Evolutionary conservation across 768 basidiomycete species (phyloP), one percentile per base, ranked within the genome.

Genomic region (Lyophyllum decastes): DNA sequence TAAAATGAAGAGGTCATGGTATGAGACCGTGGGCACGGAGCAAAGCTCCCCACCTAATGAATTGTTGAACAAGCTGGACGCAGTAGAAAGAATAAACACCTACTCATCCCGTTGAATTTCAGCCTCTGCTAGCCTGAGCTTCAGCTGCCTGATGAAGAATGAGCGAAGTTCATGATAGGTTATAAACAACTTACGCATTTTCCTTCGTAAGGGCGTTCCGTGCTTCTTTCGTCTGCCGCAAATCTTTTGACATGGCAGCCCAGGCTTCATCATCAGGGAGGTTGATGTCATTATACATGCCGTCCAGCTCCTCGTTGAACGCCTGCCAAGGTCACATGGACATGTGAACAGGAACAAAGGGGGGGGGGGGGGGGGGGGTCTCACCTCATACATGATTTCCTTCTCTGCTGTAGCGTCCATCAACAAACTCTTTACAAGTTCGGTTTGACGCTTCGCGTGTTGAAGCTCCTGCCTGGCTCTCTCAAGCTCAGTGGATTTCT

Each of bases 301-400:
- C 86, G 62, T 95, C 94, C 30, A 97, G 80, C 69, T 96, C 94
- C 68, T 94, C 93, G 69, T 97, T 96, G 76, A 97, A 95, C 2
- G 92, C 90, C 94, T 95, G 60, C 7, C 50, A 12, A 47, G 50
- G 44, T 50, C 30, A n/a, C 54, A 35, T 45, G 52, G 22, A 52
- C 35, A 24, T 27, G 26, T 46, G 35, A 11, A 9, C 38, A 27
- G 12, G 16, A 47, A 22, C 21, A 22, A 48, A 48, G 44, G 17
- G 44, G 34, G 45, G 17, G 41, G 43, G 1, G 44, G 44, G 44
- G 17, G 44, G 34, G 45, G 17, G 41, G 43, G 1, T 16, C 62
- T 54, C 61, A 94, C 94, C 79, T 94, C 90, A 62, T 95, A 95
- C 83, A 96, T 89, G 69, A 94, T 90, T 66, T 95, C 92, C 72